These are phyloP conservation scores for Castanea mollissima DNA, from an alignment of 306 rosid genomes.

Conservation along the genomic window DNA sequence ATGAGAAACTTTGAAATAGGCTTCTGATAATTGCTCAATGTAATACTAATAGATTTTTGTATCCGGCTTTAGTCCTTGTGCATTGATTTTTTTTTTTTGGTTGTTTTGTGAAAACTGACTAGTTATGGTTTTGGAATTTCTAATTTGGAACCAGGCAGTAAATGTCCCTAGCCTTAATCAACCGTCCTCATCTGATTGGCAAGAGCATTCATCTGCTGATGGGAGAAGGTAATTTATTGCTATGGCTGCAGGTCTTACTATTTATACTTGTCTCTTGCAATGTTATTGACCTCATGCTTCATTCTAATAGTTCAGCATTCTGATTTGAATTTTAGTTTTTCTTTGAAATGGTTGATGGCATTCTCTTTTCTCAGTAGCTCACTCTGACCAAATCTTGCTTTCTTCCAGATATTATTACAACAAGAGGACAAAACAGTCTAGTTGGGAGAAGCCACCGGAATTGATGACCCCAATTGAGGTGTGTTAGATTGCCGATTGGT, in stretches of 20 bases:
- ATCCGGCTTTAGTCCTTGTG: constrained; percentile 5
- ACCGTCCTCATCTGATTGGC: constrained; percentile 87
- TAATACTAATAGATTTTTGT: constrained; percentile 5
- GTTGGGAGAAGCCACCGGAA: constrained; percentile 97
- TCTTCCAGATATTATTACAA: constrained; percentile 84
- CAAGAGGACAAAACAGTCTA: constrained; percentile 84
- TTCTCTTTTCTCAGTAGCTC: constrained; percentile 5
- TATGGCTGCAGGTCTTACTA: background rate
- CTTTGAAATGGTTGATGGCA: background rate
- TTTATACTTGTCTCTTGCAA: constrained; percentile 2
- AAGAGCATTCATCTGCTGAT: constrained; percentile 86
- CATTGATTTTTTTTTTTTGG: background rate
- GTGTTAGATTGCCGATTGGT: constrained; percentile 33
- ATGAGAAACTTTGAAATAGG: background rate
- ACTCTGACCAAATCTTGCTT: background rate
- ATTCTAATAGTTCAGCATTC: constrained; percentile 3
- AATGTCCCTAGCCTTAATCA: constrained; percentile 41
- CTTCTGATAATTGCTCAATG: background rate
- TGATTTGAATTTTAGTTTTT: background rate
- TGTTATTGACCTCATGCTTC: constrained; percentile 12
- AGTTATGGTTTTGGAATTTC: constrained; percentile 17
- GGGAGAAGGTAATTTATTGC: constrained; percentile 75
- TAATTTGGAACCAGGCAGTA: constrained; percentile 42
- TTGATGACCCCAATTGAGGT: constrained; percentile 98
- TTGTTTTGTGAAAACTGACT: constrained; percentile 22